These are phyloP conservation scores for Anaeromyces robustus DNA, from an alignment of 192 early-diverging fungal genomes.

Conservation along the genomic window DNA sequence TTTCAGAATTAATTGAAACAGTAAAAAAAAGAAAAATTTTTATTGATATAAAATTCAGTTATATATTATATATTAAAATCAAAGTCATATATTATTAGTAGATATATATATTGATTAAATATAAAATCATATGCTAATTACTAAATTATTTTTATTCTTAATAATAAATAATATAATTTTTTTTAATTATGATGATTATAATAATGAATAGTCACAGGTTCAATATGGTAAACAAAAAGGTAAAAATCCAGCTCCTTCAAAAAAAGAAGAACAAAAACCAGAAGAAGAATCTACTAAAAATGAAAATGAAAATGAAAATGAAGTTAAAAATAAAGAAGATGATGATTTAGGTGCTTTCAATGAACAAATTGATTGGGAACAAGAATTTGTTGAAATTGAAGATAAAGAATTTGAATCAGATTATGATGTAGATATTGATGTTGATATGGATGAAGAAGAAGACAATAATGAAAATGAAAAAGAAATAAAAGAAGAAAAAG, in stretches of 20 bases:
- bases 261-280: constrained; percentile 11
- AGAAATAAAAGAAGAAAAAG: neutral
- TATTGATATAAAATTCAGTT: too few species aligned
- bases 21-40: too few species aligned
- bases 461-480: neutral
- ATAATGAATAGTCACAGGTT: neutral
- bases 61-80: too few species aligned
- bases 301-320: neutral
- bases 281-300: neutral
- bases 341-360: neutral
- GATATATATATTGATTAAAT: too few species aligned
- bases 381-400: neutral
- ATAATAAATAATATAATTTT: too few species aligned
- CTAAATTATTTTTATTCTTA: too few species aligned
- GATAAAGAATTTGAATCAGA: neutral
- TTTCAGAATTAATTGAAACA: too few species aligned
- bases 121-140: too few species aligned
- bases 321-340: neutral
- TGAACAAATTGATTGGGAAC: neutral
- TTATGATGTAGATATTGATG: constrained; percentile 4
- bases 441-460: neutral
- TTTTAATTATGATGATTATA: too few species aligned
- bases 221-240: constrained; percentile 2
- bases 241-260: constrained; percentile 8
- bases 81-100: too few species aligned